phyloP scores from a whole-genome alignment of 1,284 basidiomycete genomes.

The Leucoagaricus sp. region DNA sequence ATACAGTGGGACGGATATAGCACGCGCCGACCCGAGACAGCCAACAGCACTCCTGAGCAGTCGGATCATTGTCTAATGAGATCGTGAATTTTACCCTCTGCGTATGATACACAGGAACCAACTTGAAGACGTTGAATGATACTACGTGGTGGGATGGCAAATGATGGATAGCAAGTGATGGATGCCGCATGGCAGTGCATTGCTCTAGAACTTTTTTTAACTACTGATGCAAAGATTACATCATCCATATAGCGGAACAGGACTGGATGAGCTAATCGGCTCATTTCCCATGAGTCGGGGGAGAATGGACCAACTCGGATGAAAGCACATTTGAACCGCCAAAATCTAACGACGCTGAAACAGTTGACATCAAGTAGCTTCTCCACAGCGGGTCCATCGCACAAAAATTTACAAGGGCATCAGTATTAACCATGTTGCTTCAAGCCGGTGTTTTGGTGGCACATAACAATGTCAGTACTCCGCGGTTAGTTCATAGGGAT shows the following conservation, averaged over 20 bases:
- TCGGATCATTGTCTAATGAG: background rate
- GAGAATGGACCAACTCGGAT: background rate
- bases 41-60: background rate
- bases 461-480: too few relatives aligned
- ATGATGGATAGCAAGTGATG: too few relatives aligned
- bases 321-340: background rate
- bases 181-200: too few relatives aligned
- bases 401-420: too few relatives aligned
- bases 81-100: background rate
- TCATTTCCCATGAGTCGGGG: background rate
- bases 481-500: too few relatives aligned
- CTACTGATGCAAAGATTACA: background rate
- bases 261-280: background rate
- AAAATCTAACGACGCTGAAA: background rate
- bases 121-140: background rate
- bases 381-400: too few relatives aligned
- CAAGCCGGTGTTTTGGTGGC: too few relatives aligned
- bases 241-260: background rate
- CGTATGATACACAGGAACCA: background rate
- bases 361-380: too few relatives aligned
- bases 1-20: slow-evolving; percentile 2
- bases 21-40: slow-evolving; percentile 1
- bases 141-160: background rate
- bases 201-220: background rate
- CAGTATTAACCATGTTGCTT: too few relatives aligned